A percentile compares a stretch with the other conserved stretches of the same genome.
phyloP scores from a whole-genome alignment of 306 rosid species.

The Vachellia collinsii region DNA sequence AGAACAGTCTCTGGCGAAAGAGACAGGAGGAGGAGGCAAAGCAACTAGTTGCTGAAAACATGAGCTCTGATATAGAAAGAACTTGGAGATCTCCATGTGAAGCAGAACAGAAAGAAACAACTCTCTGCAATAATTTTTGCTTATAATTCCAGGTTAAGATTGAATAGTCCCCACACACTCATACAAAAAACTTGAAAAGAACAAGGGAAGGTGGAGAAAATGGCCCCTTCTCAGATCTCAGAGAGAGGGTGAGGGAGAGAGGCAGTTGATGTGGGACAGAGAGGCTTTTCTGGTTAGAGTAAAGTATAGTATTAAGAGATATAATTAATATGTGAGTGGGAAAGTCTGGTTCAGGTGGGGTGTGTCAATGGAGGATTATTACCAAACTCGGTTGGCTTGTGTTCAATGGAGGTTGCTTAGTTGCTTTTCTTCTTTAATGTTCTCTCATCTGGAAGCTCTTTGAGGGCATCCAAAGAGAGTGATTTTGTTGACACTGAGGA shows the following conservation, averaged over 20 bases:
- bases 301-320: background rate
- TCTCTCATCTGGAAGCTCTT: conserved; percentile 28
- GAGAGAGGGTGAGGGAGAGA: conserved; percentile 28
- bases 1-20: conserved; percentile 60
- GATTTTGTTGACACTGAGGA: conserved; percentile 3
- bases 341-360: conserved; percentile 45
- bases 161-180: conserved; percentile 39
- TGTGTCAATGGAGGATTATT: conserved; percentile 45
- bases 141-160: conserved; percentile 38
- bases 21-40: conserved; percentile 42
- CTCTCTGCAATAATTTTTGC: conserved; percentile 46
- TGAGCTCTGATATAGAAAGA: conserved; percentile 45
- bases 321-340: conserved; percentile 38
- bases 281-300: conserved; percentile 23
- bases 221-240: conserved; percentile 44
- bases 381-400: conserved; percentile 48
- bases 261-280: conserved; percentile 51
- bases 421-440: conserved; percentile 42
- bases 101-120: conserved; percentile 24
- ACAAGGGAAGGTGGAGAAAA: conserved; percentile 45
- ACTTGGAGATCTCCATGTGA: conserved; percentile 53
- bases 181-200: conserved; percentile 30
- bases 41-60: conserved; percentile 35
- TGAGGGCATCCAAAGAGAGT: conserved; percentile 44
- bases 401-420: conserved; percentile 53